Evolutionary conservation across 2,329 filamentous ascomycete species (phyloP).

Genomic region (Thelonectria olida): DNA sequence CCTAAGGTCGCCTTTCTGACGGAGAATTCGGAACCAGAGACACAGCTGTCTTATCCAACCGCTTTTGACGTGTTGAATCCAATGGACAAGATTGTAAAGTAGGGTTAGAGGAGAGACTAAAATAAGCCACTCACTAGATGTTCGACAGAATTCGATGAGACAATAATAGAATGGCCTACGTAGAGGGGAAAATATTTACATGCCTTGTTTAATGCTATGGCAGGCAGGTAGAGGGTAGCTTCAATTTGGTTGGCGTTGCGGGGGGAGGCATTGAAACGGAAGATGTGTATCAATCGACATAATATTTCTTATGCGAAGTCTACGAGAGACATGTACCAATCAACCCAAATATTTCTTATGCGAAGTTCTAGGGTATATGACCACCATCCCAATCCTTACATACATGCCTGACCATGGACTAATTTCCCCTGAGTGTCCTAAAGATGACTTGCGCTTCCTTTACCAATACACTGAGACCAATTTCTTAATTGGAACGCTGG

Average conservation of each 20-base stretch:
- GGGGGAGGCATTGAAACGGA: not conserved
- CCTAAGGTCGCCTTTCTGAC: conserved; percentile 1
- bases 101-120: conserved; percentile 17
- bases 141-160: conserved; percentile 7
- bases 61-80: conserved; percentile 17
- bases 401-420: not conserved
- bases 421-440: conserved; percentile 10
- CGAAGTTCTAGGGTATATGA: conserved; percentile 33
- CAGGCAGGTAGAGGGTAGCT: not conserved
- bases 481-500: conserved; percentile 17
- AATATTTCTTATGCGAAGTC: no score
- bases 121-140: conserved; percentile 6
- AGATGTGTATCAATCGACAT: no score
- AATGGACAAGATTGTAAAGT: conserved; percentile 28
- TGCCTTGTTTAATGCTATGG: not conserved
- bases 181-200: not conserved
- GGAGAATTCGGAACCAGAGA: not conserved
- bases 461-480: not conserved
- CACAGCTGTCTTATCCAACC: conserved; percentile 28
- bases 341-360: conserved; percentile 18
- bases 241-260: not conserved
- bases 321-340: not conserved
- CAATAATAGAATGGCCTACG: not conserved
- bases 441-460: not conserved
- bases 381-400: conserved; percentile 20